Evolutionary conservation across 208 protist genomes (phyloP).

Genomic region (Crithidia thermophila): DNA sequence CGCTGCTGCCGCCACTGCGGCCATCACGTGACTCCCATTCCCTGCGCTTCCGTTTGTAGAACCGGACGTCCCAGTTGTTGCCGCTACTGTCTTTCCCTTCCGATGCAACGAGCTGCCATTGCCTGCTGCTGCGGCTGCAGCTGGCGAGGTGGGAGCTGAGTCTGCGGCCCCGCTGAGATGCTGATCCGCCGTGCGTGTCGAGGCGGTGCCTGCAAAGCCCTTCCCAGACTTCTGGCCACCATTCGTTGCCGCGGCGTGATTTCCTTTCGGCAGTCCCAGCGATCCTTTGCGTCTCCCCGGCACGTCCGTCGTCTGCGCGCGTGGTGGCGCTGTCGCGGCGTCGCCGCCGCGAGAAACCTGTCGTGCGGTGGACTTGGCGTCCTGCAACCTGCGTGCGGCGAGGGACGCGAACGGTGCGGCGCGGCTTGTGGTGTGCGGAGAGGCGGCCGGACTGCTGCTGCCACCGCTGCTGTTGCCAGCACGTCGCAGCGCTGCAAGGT

Average conservation of each 20-base stretch:
- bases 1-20: constrained; percentile 16
- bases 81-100: constrained; percentile 22
- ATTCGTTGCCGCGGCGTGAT: neutral
- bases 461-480: neutral
- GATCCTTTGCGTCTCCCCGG: neutral
- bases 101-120: constrained; percentile 5
- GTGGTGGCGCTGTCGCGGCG: neutral
- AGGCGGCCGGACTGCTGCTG: neutral
- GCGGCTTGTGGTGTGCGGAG: neutral
- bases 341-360: constrained; percentile 17
- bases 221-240: neutral
- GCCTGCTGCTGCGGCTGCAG: neutral
- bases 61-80: neutral
- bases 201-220: neutral
- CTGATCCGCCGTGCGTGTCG: constrained; percentile 2
- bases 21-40: no score
- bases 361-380: constrained; percentile 28
- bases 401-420: constrained; percentile 2
- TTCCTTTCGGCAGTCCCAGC: neutral
- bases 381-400: constrained; percentile 28
- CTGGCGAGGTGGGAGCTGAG: constrained; percentile 16
- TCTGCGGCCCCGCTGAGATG: neutral
- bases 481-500: constrained; percentile 22
- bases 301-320: constrained; percentile 14
- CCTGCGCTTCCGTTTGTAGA: no score